phyloP scores from a whole-genome alignment of 192 early-diverging fungal species.

The Backusella tarrabulga region DNA sequence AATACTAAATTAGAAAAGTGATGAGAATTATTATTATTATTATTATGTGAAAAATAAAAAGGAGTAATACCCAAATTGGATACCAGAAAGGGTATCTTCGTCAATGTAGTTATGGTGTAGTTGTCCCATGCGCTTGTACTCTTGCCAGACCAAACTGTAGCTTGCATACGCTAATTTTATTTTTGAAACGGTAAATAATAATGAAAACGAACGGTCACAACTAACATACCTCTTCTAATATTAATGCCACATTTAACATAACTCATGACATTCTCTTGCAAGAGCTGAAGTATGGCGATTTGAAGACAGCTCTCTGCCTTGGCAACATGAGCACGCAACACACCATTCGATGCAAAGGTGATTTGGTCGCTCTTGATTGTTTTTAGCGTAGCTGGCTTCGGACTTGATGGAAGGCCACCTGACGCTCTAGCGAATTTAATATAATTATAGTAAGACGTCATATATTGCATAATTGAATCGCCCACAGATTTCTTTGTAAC shows the following conservation, averaged over 20 bases:
- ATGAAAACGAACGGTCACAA: neutral
- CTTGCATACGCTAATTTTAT: slow-evolving; percentile 27
- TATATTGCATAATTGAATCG: slow-evolving; percentile 37
- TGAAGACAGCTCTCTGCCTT: slow-evolving; percentile 49
- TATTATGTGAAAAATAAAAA: neutral
- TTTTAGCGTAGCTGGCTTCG: slow-evolving; percentile 3
- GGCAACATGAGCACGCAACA: slow-evolving; percentile 48
- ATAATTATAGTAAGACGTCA: slow-evolving; percentile 22
- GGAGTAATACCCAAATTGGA: slow-evolving; percentile 37
- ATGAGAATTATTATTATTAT: neutral
- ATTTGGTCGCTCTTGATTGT: slow-evolving; percentile 2
- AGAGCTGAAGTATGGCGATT: slow-evolving; percentile 45
- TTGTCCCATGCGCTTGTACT: slow-evolving; percentile 42
- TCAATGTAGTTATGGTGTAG: slow-evolving; percentile 30
- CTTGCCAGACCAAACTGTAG: slow-evolving; percentile 39
- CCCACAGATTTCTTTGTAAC: slow-evolving; percentile 33
- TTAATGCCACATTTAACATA: slow-evolving; percentile 55
- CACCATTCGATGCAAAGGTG: slow-evolving; percentile 49
- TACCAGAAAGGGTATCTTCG: slow-evolving; percentile 36
- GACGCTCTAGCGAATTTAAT: slow-evolving; percentile 12
- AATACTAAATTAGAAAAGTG: slow-evolving; percentile 16
- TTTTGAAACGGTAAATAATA: neutral
- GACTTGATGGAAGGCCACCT: slow-evolving; percentile 3
- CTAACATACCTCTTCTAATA: slow-evolving; percentile 46
- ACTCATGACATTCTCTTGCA: slow-evolving; percentile 47